Base-by-base conservation (phyloP, 2,329 filamentous ascomycete genomes). In the Ceratocystis albifundus region DNA sequence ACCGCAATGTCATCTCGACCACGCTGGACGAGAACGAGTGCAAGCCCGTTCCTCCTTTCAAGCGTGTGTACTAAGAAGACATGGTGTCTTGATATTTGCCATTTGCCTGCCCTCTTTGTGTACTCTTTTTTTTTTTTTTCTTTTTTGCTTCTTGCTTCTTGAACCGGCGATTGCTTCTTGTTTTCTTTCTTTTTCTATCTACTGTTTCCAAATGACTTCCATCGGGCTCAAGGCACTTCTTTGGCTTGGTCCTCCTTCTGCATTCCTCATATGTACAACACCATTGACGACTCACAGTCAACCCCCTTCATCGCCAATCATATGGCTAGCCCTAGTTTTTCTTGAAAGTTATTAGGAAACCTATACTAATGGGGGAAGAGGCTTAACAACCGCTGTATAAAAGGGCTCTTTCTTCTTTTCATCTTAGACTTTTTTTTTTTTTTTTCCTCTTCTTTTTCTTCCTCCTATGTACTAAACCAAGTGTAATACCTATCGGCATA, bases 11-110 rank as follows among this genome's bases (percentile, higher is more conserved):
- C 69, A 88, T 89, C 69, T 82, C 82, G 71, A 86, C 84, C 69
- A 97, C 94, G 30, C 81, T 99, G 71, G 94, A 97, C 74, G 92
- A 96, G 84, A 86, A 83, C 72, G 94, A 99, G 84, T 97, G 94
- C 86, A 91, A 94, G 83, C 80, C 90, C 70, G 90, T 99, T 68
- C 92, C 93, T 72, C 94, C 94, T 59, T 96, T 97, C 84, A 96
- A 96, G 86, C 85, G 89, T 81, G 88, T 88, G 74, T 92, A 93
- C 79, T 93, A 90, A 79, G 73, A 63, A 61, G 41, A 22, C 62
- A 10, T 61, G 5, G 8, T 30, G 20, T 62, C 46, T 50, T 61
- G 36, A 22, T 66, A 50, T 59, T 28, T 57, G 30, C 32, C 57
- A 32, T 65, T 65, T 62, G 28, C 61, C 62, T 64, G n/a, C 50